Evolutionary conservation across 108 stramenopile genomes (phyloP).

Genomic region (Mediolabrus comicus): DNA sequence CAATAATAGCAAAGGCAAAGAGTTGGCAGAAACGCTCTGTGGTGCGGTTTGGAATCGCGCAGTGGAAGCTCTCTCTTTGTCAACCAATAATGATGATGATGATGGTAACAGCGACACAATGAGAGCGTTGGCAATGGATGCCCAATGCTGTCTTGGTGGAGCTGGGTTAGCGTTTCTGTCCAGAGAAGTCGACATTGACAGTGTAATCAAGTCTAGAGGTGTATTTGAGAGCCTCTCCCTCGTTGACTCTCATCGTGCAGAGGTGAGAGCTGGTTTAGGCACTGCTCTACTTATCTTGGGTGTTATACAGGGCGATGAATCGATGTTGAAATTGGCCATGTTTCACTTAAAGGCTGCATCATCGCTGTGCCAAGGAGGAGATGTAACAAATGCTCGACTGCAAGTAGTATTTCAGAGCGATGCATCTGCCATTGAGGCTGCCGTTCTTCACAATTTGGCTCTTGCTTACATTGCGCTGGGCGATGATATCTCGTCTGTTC

Average conservation of each 20-base stretch:
- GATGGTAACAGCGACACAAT: background rate
- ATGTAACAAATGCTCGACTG: background rate
- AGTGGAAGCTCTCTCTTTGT: background rate
- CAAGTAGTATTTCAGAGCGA: constrained; percentile 4
- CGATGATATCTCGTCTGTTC: constrained; percentile 16
- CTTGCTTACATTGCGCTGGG: constrained; percentile 27
- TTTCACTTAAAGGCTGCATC: constrained; percentile 38
- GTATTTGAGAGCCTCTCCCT: background rate
- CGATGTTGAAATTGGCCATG: constrained; percentile 28
- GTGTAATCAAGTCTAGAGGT: background rate
- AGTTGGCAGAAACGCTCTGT: background rate
- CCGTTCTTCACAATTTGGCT: constrained; percentile 39
- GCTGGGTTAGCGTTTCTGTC: background rate
- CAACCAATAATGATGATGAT: background rate
- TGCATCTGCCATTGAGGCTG: constrained; percentile 9
- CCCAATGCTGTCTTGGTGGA: background rate
- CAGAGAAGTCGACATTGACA: background rate
- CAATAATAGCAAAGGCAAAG: background rate
- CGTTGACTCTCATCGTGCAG: constrained; percentile 13
- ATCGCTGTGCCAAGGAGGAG: constrained; percentile 1
- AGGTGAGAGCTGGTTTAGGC: constrained; percentile 28
- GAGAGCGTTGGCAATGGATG: background rate
- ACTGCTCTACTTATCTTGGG: constrained; percentile 33
- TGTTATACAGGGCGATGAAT: constrained; percentile 11
- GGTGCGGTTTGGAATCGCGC: background rate